Evolutionary conservation across 2,329 filamentous ascomycete species (phyloP), one percentile per base, ranked within the genome.

Genomic region (Fusarium scirpi): DNA sequence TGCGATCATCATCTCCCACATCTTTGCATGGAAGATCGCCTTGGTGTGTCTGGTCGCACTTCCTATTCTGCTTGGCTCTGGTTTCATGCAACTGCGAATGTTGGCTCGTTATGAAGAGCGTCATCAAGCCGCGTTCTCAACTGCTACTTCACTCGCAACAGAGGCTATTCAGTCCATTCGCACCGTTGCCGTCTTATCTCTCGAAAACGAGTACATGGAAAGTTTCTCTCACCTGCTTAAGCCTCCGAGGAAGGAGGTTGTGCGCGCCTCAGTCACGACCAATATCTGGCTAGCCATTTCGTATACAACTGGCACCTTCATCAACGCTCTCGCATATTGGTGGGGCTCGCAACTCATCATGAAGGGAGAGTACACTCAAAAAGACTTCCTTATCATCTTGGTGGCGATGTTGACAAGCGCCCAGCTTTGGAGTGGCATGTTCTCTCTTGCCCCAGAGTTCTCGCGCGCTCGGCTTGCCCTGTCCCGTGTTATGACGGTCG

Each of bases 321-420:
- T 93, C 24, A 92, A 94, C 74, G 90, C 91, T 0, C 85, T 94
- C 48, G 90, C 91, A 2, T 94, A 93, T 79, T 94, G 91, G 90
- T 94, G 91, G 91, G 92, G 92, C 6, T 85, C 91, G 0, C 90
- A 88, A 74, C 88, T 89, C 67, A 92, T 94, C 64, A 85, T 90
- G 58, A 84, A 85, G 40, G 91, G 91, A 8, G 81, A 87, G 57
- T 91, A 91, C 70, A 83, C 82, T 3, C 86, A 86, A 34, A 89
- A 89, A 25, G 86, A 91, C 22, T 94, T 94, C 79, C 89, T 94
- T 77, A 92, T 92, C 71, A 90, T 94, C 8, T 83, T 93, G 5
- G 85, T 91, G 11, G 85, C 91, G 7, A 86, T 94, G 71, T 84
- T 94, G 2, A 89, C 93, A 38, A 91, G 89, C 55, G 91, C 92